Percentiles rank a stretch among this genome's conserved stretches.
These are phyloP conservation scores for Theobroma cacao DNA, from an alignment of 345 rosid species.

Conservation along the genomic window DNA sequence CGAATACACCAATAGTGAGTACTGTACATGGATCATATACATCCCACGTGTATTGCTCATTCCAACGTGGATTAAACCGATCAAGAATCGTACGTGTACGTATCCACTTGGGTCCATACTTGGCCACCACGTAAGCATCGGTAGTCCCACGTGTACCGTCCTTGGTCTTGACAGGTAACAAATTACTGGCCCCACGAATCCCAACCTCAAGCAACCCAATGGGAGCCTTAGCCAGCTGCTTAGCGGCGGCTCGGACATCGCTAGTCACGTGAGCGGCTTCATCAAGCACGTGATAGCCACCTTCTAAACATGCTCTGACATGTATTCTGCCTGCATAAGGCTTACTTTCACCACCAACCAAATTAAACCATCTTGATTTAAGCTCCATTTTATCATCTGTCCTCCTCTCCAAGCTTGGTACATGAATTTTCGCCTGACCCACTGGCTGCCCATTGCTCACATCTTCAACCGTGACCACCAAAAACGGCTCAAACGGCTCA, in stretches of 20 bases:
- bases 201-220: constrained; percentile 85
- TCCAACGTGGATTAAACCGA: constrained; percentile 91
- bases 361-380: constrained; percentile 82
- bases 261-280: constrained; percentile 96
- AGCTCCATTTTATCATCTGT: constrained; percentile 54
- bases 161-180: constrained; percentile 79
- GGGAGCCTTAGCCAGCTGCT: constrained; percentile 74
- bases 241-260: constrained; percentile 80
- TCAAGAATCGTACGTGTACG: constrained; percentile 81
- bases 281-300: constrained; percentile 91
- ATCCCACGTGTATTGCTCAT: constrained; percentile 93
- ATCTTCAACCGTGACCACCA: constrained; percentile 73
- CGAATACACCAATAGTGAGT: constrained; percentile 75
- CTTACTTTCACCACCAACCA: constrained; percentile 56
- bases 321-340: constrained; percentile 84
- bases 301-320: constrained; percentile 70
- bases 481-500: constrained; percentile 88
- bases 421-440: constrained; percentile 66
- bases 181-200: constrained; percentile 72
- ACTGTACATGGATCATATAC: constrained; percentile 86
- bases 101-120: constrained; percentile 92
- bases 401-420: constrained; percentile 68
- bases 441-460: constrained; percentile 44
- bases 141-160: constrained; percentile 89
- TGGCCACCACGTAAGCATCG: constrained; percentile 87